These are phyloP conservation scores for Wickerhamiella allomyrinae DNA, from an alignment of 805 yeast species.

Conservation along the genomic window DNA sequence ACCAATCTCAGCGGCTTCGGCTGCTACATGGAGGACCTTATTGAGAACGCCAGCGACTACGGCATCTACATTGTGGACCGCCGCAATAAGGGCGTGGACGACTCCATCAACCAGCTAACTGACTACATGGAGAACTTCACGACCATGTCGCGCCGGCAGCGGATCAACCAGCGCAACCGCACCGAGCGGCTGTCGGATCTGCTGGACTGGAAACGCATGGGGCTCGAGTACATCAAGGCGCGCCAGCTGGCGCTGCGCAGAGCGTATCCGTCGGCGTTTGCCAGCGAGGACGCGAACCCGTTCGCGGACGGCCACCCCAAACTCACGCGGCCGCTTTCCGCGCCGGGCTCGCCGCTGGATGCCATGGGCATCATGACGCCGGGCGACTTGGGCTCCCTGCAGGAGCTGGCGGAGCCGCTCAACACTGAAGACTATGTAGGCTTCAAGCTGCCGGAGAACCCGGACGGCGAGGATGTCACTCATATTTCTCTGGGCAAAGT, in stretches of 20 bases:
- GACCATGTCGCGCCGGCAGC: conserved; percentile 82
- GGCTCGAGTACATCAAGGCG: conserved; percentile 89
- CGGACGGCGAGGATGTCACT: conserved; percentile 20
- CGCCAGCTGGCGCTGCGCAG: conserved; percentile 81
- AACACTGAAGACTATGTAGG: conserved; percentile 58
- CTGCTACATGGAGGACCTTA: conserved; percentile 95
- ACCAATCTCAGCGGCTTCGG: conserved; percentile 95
- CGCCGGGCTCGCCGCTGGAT: conserved; percentile 92
- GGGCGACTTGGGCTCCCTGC: conserved; percentile 93
- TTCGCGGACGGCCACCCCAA: conserved; percentile 30
- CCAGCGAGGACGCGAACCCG: conserved; percentile 22
- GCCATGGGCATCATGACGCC: conserved; percentile 79
- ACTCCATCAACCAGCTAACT: conserved; percentile 78
- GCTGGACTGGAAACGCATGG: conserved; percentile 97
- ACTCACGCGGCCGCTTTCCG: conserved; percentile 81
- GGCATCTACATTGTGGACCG: conserved; percentile 96
- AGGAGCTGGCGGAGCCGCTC: conserved; percentile 64
- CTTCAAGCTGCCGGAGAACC: conserved; percentile 29
- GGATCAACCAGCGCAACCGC: conserved; percentile 94
- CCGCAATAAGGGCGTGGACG: conserved; percentile 82
- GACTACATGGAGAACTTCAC: conserved; percentile 83
- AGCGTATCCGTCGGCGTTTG: conserved; percentile 79
- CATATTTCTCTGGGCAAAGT: neutral
- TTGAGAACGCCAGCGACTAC: conserved; percentile 85
- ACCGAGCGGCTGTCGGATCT: conserved; percentile 87